Conservation (phyloP, 2,329 filamentous ascomycete genomes). For the Pseudopyricularia javanii region DNA sequence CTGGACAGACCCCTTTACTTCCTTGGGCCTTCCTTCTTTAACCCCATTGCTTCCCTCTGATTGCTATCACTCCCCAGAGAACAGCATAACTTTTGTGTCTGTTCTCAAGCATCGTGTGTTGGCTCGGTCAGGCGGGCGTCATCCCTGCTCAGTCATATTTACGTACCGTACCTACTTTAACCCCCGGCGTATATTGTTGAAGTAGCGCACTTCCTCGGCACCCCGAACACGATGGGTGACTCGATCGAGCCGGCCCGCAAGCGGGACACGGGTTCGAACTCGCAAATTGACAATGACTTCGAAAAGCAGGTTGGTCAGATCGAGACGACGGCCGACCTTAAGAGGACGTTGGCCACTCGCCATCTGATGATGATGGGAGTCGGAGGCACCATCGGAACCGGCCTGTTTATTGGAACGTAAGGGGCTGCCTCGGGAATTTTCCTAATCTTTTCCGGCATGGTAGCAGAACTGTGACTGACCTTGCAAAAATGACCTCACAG, state of each 20-base stretch:
- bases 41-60: background rate
- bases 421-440: background rate
- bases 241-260: background rate
- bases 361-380: constrained; percentile 59
- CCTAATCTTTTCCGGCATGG: background rate
- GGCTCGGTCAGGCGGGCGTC: background rate
- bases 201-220: background rate
- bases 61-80: background rate
- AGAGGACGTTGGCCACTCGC: constrained; percentile 43
- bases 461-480: background rate
- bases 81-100: background rate
- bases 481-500: background rate
- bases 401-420: constrained; percentile 41
- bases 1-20: no score
- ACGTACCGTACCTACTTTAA: background rate
- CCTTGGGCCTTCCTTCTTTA: background rate
- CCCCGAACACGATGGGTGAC: background rate
- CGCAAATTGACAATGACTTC: background rate
- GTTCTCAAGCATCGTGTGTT: background rate
- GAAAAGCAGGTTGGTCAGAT: constrained; percentile 2
- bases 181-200: background rate
- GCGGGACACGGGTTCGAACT: background rate
- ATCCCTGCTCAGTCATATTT: background rate
- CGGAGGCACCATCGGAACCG: constrained; percentile 46
- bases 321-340: constrained; percentile 17